Base-by-base conservation (phyloP, 108 stramenopile genomes). In the Cyclostephanos tholiformis region DNA sequence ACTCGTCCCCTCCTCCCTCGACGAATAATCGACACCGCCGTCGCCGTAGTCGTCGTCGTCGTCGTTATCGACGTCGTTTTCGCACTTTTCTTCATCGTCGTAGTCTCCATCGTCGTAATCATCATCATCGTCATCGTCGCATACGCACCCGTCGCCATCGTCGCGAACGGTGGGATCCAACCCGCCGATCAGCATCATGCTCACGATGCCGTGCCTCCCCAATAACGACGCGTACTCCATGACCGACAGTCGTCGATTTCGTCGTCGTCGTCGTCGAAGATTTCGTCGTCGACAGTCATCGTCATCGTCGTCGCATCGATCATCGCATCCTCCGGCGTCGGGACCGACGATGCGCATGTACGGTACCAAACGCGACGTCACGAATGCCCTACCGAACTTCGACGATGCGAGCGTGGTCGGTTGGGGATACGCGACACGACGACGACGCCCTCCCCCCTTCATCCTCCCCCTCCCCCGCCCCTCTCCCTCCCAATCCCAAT, bases 211-310 rank as follows among this genome's bases (percentile, higher is more conserved):
- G 75, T 84, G 86, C 25, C 88, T 73, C 43, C 91, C 89, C 16
- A 90, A 11, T 73, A 87, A 76, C 8, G 69, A 74, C 0, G 93
- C 91, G 81, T 88, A 91, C 65, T 91, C 93, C 67, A 91, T 62
- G 11, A 91, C 39, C 20, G 91, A 83, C 25, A 89, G 79, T 14
- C 48, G n/a, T n/a, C n/a, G n/a, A n/a, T n/a, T n/a, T n/a, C n/a
- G n/a, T n/a, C n/a, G n/a, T n/a, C n/a, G n/a, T n/a, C n/a, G n/a
- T n/a, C n/a, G n/a, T n/a, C n/a, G n/a, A n/a, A n/a, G n/a, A n/a
- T n/a, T n/a, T n/a, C n/a, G n/a, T n/a, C n/a, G n/a, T n/a, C n/a
- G n/a, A n/a, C n/a, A n/a, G n/a, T n/a, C n/a, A n/a, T n/a, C n/a
- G n/a, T n/a, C n/a, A n/a, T n/a, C n/a, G n/a, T n/a, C n/a, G n/a